Evolutionary conservation across 1,284 basidiomycete species (phyloP).

Genomic region (Polyporus tsugae): DNA sequence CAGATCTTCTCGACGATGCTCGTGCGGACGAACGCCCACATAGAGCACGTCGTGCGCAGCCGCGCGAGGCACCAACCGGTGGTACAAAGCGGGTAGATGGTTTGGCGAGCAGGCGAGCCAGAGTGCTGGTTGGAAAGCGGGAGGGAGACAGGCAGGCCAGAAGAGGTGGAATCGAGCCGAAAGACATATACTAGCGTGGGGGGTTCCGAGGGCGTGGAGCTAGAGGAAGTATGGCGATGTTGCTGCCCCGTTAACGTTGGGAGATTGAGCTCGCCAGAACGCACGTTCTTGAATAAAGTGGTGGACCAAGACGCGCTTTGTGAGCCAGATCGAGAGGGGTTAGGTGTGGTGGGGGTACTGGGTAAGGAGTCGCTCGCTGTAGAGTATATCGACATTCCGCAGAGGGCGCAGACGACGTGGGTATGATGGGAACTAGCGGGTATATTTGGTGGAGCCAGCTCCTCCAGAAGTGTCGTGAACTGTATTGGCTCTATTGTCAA

Average conservation of each 20-base stretch:
- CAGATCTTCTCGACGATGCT: conserved; percentile 86
- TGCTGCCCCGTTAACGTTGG: conserved; percentile 27
- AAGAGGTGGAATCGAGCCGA: conserved; percentile 52
- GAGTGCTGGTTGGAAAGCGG: conserved; percentile 38
- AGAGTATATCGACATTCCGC: conserved; percentile 65
- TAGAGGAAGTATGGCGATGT: conserved; percentile 35
- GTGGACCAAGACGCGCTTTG: conserved; percentile 59
- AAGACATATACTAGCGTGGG: conserved; percentile 64
- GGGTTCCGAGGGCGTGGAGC: conserved; percentile 42
- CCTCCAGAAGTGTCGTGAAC: conserved; percentile 59
- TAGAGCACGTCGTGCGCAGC: conserved; percentile 86
- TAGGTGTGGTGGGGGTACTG: conserved; percentile 42
- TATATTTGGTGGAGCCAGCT: conserved; percentile 53
- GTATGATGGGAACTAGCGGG: conserved; percentile 50
- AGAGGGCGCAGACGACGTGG: conserved; percentile 73
- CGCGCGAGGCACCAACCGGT: conserved; percentile 82
- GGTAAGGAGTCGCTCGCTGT: conserved; percentile 30
- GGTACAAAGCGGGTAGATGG: conserved; percentile 75
- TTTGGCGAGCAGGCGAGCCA: conserved; percentile 31
- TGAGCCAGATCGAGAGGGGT: conserved; percentile 37
- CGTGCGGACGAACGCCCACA: conserved; percentile 90
- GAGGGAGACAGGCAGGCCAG: conserved; percentile 41
- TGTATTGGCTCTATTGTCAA: conserved; percentile 90
- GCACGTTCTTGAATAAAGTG: conserved; percentile 63
- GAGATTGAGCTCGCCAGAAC: conserved; percentile 43